Percentiles rank a stretch among this genome's conserved stretches.
Evolutionary conservation across 2,329 filamentous ascomycete genomes (phyloP).

Genomic region (Microdochium bolleyi): DNA sequence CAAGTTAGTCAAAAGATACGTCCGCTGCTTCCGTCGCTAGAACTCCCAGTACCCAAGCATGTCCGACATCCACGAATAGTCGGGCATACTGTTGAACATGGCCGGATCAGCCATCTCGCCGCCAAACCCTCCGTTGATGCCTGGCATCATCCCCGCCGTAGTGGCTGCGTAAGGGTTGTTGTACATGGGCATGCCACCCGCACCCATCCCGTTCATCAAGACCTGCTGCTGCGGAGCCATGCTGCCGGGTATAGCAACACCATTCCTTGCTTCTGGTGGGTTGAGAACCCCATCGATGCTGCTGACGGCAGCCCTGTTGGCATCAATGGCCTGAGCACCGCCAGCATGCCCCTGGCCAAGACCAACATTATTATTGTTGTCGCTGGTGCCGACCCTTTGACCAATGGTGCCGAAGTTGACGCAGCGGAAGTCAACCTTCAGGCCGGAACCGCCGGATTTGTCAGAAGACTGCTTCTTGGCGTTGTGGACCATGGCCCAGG

Average conservation of each 20-base stretch:
- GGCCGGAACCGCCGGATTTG: neutral
- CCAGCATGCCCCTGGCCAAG: neutral
- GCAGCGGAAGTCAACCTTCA: neutral
- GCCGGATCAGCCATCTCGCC: neutral
- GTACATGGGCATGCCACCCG: neutral
- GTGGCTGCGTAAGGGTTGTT: neutral
- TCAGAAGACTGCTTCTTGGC: neutral
- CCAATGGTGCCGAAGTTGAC: neutral
- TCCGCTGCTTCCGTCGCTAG: too few species aligned
- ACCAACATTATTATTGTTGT: neutral
- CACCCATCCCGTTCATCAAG: neutral
- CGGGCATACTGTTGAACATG: neutral
- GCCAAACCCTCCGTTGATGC: neutral
- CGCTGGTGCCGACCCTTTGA: neutral
- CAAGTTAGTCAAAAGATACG: too few species aligned
- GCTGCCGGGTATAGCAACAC: too few species aligned
- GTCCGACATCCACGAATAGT: neutral
- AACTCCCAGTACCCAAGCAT: neutral
- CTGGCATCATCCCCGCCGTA: neutral
- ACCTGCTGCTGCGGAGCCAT: neutral
- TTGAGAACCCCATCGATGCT: too few species aligned
- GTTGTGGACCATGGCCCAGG: neutral
- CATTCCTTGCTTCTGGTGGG: too few species aligned
- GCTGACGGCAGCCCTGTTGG: too few species aligned
- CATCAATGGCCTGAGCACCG: neutral